Evolutionary conservation across 106 monocot species (phyloP).

Genomic region (Dactylorhiza incarnata): DNA sequence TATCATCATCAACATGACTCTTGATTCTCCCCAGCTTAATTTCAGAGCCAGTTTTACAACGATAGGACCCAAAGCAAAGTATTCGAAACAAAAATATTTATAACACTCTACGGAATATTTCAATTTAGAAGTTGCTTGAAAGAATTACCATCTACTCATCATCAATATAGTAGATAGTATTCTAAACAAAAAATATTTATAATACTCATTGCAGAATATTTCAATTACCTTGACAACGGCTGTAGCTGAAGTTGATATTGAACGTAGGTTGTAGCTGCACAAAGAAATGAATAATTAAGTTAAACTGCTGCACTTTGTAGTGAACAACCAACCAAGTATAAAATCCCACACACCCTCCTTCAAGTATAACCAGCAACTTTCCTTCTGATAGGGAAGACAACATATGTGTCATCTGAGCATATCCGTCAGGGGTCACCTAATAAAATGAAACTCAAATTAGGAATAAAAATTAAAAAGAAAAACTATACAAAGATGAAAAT

Average conservation of each 20-base stretch:
- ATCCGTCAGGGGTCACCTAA: conserved; percentile 88
- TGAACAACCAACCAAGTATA: conserved; percentile 11
- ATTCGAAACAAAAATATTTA: neutral
- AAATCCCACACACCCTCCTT: conserved; percentile 65
- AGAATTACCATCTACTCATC: neutral
- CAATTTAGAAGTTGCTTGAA: neutral
- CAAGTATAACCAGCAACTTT: conserved; percentile 79
- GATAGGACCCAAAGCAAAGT: neutral
- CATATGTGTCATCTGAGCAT: conserved; percentile 88
- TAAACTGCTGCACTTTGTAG: neutral
- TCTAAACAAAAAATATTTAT: too few relatives aligned
- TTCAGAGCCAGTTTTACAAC: neutral
- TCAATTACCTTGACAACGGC: conserved; percentile 69
- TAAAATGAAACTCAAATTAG: conserved; percentile 7
- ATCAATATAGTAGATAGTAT: conserved; percentile 8
- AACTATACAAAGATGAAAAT: neutral
- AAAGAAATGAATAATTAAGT: conserved; percentile 5
- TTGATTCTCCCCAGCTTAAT: neutral
- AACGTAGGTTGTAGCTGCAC: conserved; percentile 82
- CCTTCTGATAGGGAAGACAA: conserved; percentile 54
- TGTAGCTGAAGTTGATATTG: conserved; percentile 87
- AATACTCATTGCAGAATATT: too few relatives aligned
- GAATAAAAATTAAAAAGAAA: neutral
- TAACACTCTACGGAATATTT: neutral
- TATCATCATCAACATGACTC: neutral